Conservation (phyloP, 192 early-diverging fungal species). For the Dimargaris verticillata region DNA sequence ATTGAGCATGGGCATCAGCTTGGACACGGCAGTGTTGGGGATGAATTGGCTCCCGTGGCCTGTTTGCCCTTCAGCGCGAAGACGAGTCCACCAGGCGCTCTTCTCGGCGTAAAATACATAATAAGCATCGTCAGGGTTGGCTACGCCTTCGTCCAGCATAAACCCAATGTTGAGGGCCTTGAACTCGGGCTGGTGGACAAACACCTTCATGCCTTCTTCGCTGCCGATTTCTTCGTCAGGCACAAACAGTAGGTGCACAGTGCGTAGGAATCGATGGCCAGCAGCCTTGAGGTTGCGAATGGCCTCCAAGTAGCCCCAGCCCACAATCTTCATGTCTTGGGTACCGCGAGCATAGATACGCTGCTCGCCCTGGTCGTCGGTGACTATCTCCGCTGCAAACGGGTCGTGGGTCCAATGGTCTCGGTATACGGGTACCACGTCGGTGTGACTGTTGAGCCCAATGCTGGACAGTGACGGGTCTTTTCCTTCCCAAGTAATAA, state of each 20-base stretch:
- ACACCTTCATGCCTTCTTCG: constrained; percentile 52
- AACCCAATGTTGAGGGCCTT: constrained; percentile 57
- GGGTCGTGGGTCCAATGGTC: constrained; percentile 62
- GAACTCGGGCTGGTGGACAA: constrained; percentile 52
- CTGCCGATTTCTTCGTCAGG: constrained; percentile 83
- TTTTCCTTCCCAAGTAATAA: constrained; percentile 50
- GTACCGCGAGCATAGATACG: constrained; percentile 68
- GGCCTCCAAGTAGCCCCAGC: constrained; percentile 65
- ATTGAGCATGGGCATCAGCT: constrained; percentile 48
- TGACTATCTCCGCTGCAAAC: constrained; percentile 43
- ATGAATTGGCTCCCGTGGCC: constrained; percentile 81
- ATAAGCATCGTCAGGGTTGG: constrained; percentile 40
- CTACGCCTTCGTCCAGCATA: constrained; percentile 73
- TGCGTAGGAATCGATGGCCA: constrained; percentile 37
- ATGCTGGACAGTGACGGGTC: constrained; percentile 38
- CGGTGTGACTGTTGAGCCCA: constrained; percentile 73
- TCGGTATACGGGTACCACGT: constrained; percentile 76
- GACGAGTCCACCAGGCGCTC: constrained; percentile 66
- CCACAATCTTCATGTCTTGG: constrained; percentile 89
- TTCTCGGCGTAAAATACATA: constrained; percentile 78
- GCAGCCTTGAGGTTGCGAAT: constrained; percentile 39
- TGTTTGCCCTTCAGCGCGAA: constrained; percentile 49
- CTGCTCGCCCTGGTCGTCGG: constrained; percentile 37
- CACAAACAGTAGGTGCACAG: constrained; percentile 62
- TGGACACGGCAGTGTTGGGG: constrained; percentile 44